phyloP scores from a whole-genome alignment of 176 grass and related monocot genomes.

The Phoenix dactylifera region DNA sequence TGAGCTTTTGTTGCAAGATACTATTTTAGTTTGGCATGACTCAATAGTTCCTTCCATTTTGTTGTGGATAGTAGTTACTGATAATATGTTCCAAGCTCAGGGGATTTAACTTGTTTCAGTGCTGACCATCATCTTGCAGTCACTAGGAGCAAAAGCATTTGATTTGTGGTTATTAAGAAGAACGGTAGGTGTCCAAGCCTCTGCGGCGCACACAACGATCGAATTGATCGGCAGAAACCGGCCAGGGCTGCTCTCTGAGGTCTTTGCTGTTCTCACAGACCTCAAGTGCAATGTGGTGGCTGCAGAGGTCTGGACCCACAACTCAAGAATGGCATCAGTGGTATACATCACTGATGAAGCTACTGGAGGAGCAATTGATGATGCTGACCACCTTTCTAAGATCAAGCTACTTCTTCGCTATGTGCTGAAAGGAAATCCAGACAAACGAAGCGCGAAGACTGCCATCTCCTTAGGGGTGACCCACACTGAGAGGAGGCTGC shows the following conservation, averaged over 20 bases:
- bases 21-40: too few species aligned
- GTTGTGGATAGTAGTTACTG: too few species aligned
- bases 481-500: slow-evolving; percentile 21
- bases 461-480: slow-evolving; percentile 5
- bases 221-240: slow-evolving; percentile 16
- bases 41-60: too few species aligned
- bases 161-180: slow-evolving; percentile 4
- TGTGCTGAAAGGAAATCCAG: slow-evolving; percentile 11
- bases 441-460: slow-evolving; percentile 21
- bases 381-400: slow-evolving; percentile 1
- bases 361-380: not conserved
- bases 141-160: slow-evolving; percentile 6
- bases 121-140: slow-evolving; percentile 1
- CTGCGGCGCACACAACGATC: slow-evolving; percentile 6
- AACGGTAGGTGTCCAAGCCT: slow-evolving; percentile 18
- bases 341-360: slow-evolving; percentile 21
- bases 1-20: too few species aligned
- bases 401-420: slow-evolving; percentile 20
- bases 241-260: slow-evolving; percentile 19
- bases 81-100: too few species aligned
- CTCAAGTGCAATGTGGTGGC: slow-evolving; percentile 24
- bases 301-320: slow-evolving; percentile 21
- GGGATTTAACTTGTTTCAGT: too few species aligned
- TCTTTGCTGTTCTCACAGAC: slow-evolving; percentile 22
- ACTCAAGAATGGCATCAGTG: slow-evolving; percentile 18